phyloP scores from a whole-genome alignment of 1,139 yeast species.

The Candida sojae region DNA sequence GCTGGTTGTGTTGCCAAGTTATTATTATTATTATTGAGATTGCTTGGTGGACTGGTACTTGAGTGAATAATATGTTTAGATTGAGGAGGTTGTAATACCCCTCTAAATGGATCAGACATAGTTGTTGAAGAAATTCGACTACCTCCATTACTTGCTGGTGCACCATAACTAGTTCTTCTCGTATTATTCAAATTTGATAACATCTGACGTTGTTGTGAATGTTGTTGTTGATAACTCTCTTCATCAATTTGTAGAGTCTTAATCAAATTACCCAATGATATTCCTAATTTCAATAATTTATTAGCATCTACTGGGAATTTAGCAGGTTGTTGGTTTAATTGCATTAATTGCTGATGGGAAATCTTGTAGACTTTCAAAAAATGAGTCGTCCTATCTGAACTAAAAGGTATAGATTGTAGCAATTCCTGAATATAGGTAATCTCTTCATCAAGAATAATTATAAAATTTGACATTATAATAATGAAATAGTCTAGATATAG shows the following conservation, averaged over 20 bases:
- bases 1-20: conserved; percentile 20
- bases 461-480: conserved; percentile 13
- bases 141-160: not conserved
- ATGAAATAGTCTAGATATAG: not conserved
- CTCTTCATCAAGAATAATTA: conserved; percentile 25
- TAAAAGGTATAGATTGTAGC: conserved; percentile 38
- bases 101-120: conserved; percentile 10
- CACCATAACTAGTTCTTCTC: not conserved
- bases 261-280: conserved; percentile 45
- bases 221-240: conserved; percentile 23
- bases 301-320: conserved; percentile 39
- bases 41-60: not conserved
- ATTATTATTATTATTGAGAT: not conserved
- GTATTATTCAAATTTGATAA: conserved; percentile 7
- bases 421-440: conserved; percentile 29
- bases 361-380: conserved; percentile 37
- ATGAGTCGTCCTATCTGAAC: conserved; percentile 18
- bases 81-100: conserved; percentile 2
- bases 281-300: conserved; percentile 44
- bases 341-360: conserved; percentile 27
- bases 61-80: conserved; percentile 14
- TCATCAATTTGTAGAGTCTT: conserved; percentile 41
- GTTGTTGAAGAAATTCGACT: conserved; percentile 1
- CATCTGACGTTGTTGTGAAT: conserved; percentile 13
- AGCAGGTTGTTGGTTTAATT: conserved; percentile 21